Evolutionary conservation across 2,329 filamentous ascomycete genomes (phyloP).

Genomic region (Aspergillus persii): DNA sequence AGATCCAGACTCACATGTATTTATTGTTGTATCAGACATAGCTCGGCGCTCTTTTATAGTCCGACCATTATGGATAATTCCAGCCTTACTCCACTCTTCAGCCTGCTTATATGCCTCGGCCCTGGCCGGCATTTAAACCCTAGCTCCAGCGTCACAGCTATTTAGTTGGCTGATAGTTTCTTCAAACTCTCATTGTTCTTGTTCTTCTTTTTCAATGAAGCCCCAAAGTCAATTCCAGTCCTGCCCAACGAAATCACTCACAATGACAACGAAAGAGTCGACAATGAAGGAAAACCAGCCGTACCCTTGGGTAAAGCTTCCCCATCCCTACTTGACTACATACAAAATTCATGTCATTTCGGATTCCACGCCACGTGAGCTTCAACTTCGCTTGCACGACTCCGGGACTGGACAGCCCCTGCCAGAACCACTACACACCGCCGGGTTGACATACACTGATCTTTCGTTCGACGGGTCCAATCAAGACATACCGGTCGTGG

Average conservation of each 20-base stretch:
- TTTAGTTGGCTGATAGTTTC: not conserved
- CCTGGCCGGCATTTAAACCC: not conserved
- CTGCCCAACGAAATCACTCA: conserved; percentile 1
- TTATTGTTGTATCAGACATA: not conserved
- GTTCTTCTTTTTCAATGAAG: not conserved
- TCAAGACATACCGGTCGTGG: conserved; percentile 27
- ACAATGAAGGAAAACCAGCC: not conserved
- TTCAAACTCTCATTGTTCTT: not conserved
- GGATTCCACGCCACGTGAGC: conserved; percentile 26
- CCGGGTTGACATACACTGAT: conserved; percentile 39
- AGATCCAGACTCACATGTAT: not conserved
- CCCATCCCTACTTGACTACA: conserved; percentile 47
- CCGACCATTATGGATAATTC: not conserved
- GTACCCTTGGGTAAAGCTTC: conserved; percentile 45
- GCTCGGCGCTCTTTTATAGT: not conserved
- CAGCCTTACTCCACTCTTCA: not conserved
- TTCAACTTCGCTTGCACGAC: conserved; percentile 35
- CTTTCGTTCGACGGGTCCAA: conserved; percentile 25
- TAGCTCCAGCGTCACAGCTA: not conserved
- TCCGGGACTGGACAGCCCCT: conserved; percentile 31
- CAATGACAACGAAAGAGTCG: not conserved
- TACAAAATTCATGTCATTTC: conserved; percentile 38
- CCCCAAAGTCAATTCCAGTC: not conserved
- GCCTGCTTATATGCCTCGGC: not conserved
- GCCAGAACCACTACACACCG: conserved; percentile 39